Evolutionary conservation across 441 rosid species (phyloP), one percentile per base, ranked within the genome.

Genomic region (Cnidoscolus chayamansa): DNA sequence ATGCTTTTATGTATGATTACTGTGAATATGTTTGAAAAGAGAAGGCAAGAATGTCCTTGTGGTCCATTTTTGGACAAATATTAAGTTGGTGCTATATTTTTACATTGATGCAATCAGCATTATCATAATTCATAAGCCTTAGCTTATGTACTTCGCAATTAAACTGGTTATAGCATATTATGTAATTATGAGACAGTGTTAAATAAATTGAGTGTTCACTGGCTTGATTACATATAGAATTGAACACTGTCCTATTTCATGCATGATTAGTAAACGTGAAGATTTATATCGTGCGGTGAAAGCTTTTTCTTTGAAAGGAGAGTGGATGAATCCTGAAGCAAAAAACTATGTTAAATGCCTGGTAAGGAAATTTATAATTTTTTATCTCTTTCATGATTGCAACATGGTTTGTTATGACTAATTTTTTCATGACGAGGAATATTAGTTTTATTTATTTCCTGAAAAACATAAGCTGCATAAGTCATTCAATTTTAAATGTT

Each of bases 221-320:
- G 32, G 66, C 66, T 76, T 67, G 32, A 50, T 72, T 20, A 56
- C 13, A 45, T 56, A 53, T 77, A 35, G 25, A 80, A 56, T 47
- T 85, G 77, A 85, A 47, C 55, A 50, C 66, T 40, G 8, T 64
- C 55, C 61, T 67, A 72, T 79, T 74, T 76, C 50, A 35, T 81
- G 88, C 83, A 78, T 75, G 69, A 81, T 81, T 85, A 95, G 99
- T 72, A 84, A 84, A 65, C 88, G 95, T 20, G 98, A 91, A 80
- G 98, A 95, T 74, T 90, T 95, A 66, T 92, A 89, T 68, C 87
- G 86, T 0, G 90, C 84, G n/a, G 80, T 89, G 63, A 92, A 87
- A 78, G 85, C 90, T 71, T 85, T 85, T 72, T 81, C 89, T 72
- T 77, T 85, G 37, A 90, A 83, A 80, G 90, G 89, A 65, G 94